A percentile compares a stretch with the other conserved stretches of the same genome.
phyloP scores from a whole-genome alignment of 176 grass and related monocot species.

The Ensete ventricosum region DNA sequence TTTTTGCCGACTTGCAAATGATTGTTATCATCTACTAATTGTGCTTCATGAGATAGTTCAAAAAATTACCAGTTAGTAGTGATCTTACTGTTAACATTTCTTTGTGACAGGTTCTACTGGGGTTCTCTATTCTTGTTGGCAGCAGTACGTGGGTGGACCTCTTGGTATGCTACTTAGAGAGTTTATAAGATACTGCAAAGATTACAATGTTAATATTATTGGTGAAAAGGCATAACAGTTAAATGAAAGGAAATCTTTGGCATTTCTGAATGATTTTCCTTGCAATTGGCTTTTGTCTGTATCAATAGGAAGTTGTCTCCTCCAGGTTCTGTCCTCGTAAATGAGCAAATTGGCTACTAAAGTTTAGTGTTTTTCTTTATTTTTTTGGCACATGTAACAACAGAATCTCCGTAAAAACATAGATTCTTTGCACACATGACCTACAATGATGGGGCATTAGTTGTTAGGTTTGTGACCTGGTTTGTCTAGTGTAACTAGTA shows the following conservation, averaged over 20 bases:
- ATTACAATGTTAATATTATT: neutral
- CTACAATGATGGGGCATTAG: too few relatives aligned
- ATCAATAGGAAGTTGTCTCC: neutral
- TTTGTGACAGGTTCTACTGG: conserved; percentile 63
- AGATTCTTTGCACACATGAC: too few relatives aligned
- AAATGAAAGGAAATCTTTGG: neutral
- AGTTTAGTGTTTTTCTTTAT: neutral
- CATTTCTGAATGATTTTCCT: neutral
- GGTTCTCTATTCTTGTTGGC: conserved; percentile 95
- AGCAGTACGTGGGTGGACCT: conserved; percentile 99
- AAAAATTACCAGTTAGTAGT: neutral
- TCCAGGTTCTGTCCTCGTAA: neutral
- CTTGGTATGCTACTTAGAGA: conserved; percentile 48
- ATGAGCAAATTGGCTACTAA: neutral
- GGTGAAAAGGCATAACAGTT: neutral
- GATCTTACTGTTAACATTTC: conserved; percentile 10
- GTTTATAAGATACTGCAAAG: neutral
- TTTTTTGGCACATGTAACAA: too few relatives aligned
- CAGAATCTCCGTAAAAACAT: too few relatives aligned
- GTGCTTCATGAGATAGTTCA: neutral
- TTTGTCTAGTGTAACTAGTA: too few relatives aligned
- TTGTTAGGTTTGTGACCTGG: too few relatives aligned
- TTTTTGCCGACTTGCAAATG: neutral
- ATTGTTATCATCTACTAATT: neutral
- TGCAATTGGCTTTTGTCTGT: neutral